These are phyloP conservation scores for Dryas alaskensis DNA, from an alignment of 306 rosid species.

Conservation along the genomic window DNA sequence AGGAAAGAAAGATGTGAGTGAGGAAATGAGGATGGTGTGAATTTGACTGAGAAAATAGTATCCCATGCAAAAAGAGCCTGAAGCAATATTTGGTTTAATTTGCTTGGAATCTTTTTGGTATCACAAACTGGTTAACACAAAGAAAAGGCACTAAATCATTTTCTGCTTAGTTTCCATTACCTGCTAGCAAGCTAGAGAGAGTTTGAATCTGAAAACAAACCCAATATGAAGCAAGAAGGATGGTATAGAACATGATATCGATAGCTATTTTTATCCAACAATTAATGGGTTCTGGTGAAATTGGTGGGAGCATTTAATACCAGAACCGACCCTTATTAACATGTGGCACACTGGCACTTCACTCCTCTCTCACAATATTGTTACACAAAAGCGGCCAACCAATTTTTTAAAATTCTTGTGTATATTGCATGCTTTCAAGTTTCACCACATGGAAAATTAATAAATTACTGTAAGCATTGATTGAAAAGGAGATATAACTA, in stretches of 20 bases:
- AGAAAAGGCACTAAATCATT: background rate
- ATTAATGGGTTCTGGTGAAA: constrained; percentile 57
- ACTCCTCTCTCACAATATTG: background rate
- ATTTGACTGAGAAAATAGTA: constrained; percentile 39
- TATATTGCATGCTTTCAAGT: too few relatives aligned
- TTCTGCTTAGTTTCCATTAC: constrained; percentile 3
- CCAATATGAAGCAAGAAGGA: background rate
- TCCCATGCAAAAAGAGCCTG: constrained; percentile 54
- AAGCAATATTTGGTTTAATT: background rate
- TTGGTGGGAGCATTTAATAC: constrained; percentile 56
- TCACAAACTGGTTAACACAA: constrained; percentile 6
- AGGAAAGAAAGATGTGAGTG: constrained; percentile 45
- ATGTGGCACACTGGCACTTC: background rate
- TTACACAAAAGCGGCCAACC: constrained; percentile 4
- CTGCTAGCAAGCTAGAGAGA: background rate
- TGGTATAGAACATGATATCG: background rate
- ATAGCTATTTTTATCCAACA: constrained; percentile 16
- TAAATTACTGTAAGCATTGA: background rate
- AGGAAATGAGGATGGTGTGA: constrained; percentile 52
- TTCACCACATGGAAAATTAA: background rate
- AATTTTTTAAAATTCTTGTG: background rate
- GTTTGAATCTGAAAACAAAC: constrained; percentile 6
- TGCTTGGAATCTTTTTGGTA: constrained; percentile 10
- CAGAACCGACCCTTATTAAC: constrained; percentile 45
- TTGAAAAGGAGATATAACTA: background rate